These are phyloP conservation scores for Stephanodiscus minutulus DNA, from an alignment of 108 stramenopile genomes.

Conservation along the genomic window DNA sequence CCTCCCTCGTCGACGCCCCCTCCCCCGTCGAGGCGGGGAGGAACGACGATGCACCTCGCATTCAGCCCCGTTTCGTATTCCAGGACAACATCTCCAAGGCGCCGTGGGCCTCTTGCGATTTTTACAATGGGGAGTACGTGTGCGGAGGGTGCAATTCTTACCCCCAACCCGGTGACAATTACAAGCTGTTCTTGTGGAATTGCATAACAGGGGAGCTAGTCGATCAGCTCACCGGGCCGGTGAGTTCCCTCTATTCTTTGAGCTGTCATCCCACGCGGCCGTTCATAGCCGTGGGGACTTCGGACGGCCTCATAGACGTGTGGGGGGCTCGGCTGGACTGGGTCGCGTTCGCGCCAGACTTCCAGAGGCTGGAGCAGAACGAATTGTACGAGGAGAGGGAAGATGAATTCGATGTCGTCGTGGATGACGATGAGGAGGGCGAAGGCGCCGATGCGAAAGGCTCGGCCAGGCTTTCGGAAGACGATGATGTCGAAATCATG, in stretches of 20 bases:
- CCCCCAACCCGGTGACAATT: conserved; percentile 56
- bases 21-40: neutral
- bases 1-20: conserved; percentile 1
- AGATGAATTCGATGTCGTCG: conserved; percentile 79
- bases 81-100: conserved; percentile 73
- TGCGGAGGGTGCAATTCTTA: conserved; percentile 56
- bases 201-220: conserved; percentile 71
- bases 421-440: conserved; percentile 30
- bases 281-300: conserved; percentile 77
- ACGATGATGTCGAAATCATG: conserved; percentile 66
- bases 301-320: conserved; percentile 77
- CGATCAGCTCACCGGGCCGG: conserved; percentile 77
- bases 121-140: conserved; percentile 81
- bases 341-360: conserved; percentile 86
- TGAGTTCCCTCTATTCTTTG: conserved; percentile 57
- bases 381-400: conserved; percentile 78
- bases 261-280: conserved; percentile 86
- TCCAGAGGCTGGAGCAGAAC: conserved; percentile 78
- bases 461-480: conserved; percentile 16
- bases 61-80: conserved; percentile 60
- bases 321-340: conserved; percentile 80
- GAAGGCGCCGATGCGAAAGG: conserved; percentile 15
- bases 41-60: conserved; percentile 13
- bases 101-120: conserved; percentile 70
- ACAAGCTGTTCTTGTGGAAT: conserved; percentile 75